Evolutionary conservation across 495 filamentous ascomycete genomes (phyloP), one percentile per base, ranked within the genome.

Genomic region (Halenospora varia): DNA sequence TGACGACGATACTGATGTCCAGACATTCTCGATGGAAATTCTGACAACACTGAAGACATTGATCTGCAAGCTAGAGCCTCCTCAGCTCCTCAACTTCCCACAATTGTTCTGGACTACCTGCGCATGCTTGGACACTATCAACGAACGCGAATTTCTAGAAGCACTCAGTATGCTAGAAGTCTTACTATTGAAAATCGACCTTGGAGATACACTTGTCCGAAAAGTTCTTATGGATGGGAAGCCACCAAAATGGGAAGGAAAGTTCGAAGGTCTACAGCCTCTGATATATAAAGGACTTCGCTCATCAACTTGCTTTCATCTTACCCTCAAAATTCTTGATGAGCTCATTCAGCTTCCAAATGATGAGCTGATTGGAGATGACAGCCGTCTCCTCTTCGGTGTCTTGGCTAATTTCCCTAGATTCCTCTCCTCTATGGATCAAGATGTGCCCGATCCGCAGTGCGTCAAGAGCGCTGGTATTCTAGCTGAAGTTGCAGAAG

Each of bases 81-180:
- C 84, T 19, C 88, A 94, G 70, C 77, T 99, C 13, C 61, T 96
- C 42, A 84, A 87, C 35, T 96, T 93, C 60, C 92, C 94, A 6
- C 92, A 97, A 63, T 74, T 97, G 1, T 99, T 97, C 73, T 99
- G 94, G 94, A 93, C 93, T 1, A 95, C 89, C 1, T 96, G 92
- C 65, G 93, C 94, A 24, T 97, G 94, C 66, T 75, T 97, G 40
- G 90, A 97, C 66, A 97, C 94, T 1, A 92, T 96, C 59, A 92
- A 96, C 58, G 94, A 97, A 70, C 83, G 85, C 11, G 94, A 99
- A 68, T 99, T 96, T 64, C 80, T 93, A 54, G 92, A 96, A 64
- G 91, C 88, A 45, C 75, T 96, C 17, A 84, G 87, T 35, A 96
- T 97, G 87, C 78, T 99, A n/a, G 88, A 96, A 29, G 87, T 89